Conservation (phyloP, 2,329 filamentous ascomycete species). For the Purpureocillium takamizusanense region DNA sequence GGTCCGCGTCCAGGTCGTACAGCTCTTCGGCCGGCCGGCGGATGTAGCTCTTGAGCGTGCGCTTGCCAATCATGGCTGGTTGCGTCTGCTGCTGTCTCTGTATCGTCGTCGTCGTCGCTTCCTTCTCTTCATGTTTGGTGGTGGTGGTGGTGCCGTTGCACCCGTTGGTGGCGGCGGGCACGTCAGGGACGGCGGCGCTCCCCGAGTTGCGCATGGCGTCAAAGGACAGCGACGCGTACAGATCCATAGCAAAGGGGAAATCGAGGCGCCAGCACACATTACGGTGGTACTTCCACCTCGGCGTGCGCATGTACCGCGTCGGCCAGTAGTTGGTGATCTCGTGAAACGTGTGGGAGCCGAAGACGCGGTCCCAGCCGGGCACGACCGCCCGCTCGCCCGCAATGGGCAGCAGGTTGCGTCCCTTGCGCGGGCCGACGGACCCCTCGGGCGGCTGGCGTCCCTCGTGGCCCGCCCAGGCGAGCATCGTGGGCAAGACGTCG, state of each 20-base stretch:
- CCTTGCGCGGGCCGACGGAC: slow-evolving; percentile 11
- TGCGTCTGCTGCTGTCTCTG: no score
- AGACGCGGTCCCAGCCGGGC: slow-evolving; percentile 26
- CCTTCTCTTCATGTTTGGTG: no score
- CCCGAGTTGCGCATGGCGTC: slow-evolving; percentile 32
- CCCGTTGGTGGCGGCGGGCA: no score
- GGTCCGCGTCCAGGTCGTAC: slow-evolving; percentile 35
- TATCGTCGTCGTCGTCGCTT: no score
- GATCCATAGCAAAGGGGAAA: slow-evolving; percentile 36
- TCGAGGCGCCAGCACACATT: slow-evolving; percentile 39
- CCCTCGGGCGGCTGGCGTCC: slow-evolving; percentile 6
- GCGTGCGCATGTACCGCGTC: slow-evolving; percentile 34
- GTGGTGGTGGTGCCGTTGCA: no score
- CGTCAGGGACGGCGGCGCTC: no score
- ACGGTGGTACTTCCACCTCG: slow-evolving; percentile 38
- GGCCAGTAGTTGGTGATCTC: slow-evolving; percentile 42
- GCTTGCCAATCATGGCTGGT: slow-evolving; percentile 22
- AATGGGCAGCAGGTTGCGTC: slow-evolving; percentile 29
- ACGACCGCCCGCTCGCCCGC: slow-evolving; percentile 11
- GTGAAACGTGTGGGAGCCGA: slow-evolving; percentile 43
- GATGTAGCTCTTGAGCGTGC: slow-evolving; percentile 31
- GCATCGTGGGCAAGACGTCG: slow-evolving; percentile 34
- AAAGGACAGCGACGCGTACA: slow-evolving; percentile 33
- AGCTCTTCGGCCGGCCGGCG: slow-evolving; percentile 34
- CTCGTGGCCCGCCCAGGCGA: slow-evolving; percentile 26